Evolutionary conservation across 805 yeast genomes (phyloP).

Genomic region (Debaryomyces maramus): DNA sequence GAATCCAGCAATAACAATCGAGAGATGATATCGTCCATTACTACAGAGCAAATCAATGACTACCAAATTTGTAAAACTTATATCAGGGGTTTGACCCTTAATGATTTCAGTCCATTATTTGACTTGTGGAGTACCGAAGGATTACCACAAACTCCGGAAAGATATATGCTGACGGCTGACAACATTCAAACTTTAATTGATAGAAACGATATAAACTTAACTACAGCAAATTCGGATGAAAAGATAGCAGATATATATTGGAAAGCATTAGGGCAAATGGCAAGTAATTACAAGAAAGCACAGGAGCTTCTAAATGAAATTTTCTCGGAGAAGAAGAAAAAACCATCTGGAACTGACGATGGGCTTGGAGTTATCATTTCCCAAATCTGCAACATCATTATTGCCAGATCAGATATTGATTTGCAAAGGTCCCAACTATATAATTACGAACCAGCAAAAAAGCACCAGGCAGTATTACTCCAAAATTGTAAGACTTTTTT

Average conservation of each 20-base stretch:
- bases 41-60: slow-evolving; percentile 29
- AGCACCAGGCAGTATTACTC: slow-evolving; percentile 29
- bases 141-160: slow-evolving; percentile 34
- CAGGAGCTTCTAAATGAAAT: slow-evolving; percentile 30
- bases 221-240: slow-evolving; percentile 6
- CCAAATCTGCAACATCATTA: slow-evolving; percentile 42
- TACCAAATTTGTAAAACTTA: slow-evolving; percentile 28
- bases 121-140: slow-evolving; percentile 33
- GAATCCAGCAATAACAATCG: slow-evolving; percentile 13
- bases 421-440: slow-evolving; percentile 45
- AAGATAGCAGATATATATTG: slow-evolving; percentile 29
- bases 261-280: slow-evolving; percentile 41
- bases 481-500: slow-evolving; percentile 43
- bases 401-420: slow-evolving; percentile 56
- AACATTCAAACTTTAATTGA: slow-evolving; percentile 46
- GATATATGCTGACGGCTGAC: slow-evolving; percentile 43
- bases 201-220: slow-evolving; percentile 23
- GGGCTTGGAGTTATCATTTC: slow-evolving; percentile 33
- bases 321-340: slow-evolving; percentile 16
- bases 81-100: slow-evolving; percentile 25
- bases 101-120: slow-evolving; percentile 24
- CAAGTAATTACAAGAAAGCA: slow-evolving; percentile 36
- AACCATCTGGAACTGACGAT: slow-evolving; percentile 15
- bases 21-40: slow-evolving; percentile 28
- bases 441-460: slow-evolving; percentile 27